These are phyloP conservation scores for Penicillium lagena DNA, from an alignment of 495 filamentous ascomycete genomes.

Conservation along the genomic window DNA sequence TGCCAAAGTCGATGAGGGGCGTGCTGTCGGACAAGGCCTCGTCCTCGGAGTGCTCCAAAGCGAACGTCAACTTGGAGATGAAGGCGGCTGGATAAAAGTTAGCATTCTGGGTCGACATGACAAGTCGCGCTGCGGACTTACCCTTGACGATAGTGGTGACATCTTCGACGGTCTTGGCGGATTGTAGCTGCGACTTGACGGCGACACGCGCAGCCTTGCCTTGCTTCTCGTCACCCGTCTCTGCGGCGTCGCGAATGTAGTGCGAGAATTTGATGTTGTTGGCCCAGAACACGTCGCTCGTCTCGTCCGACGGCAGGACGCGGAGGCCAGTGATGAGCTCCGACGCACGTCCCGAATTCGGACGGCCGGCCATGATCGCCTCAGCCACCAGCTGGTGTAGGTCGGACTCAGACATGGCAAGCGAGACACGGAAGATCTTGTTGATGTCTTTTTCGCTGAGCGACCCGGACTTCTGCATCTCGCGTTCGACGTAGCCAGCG, in stretches of 20 bases:
- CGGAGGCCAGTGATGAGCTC: too few relatives aligned
- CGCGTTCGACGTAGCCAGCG: constrained; percentile 39
- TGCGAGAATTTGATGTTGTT: too few relatives aligned
- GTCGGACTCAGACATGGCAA: not conserved
- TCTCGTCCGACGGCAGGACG: too few relatives aligned
- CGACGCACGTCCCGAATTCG: too few relatives aligned
- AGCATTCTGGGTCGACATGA: not conserved
- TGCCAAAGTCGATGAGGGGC: constrained; percentile 16
- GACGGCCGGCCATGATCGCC: too few relatives aligned
- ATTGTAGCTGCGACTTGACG: constrained; percentile 17
- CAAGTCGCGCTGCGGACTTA: not conserved
- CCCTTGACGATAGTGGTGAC: not conserved
- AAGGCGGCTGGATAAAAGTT: not conserved
- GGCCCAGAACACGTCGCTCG: too few relatives aligned
- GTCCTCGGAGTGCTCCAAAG: not conserved
- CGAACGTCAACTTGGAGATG: constrained; percentile 1
- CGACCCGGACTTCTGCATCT: constrained; percentile 2
- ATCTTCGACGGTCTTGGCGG: constrained; percentile 11
- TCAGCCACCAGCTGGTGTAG: too few relatives aligned
- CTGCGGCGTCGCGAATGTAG: constrained; percentile 44
- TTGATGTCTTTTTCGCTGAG: constrained; percentile 15
- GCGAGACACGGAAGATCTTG: constrained; percentile 14
- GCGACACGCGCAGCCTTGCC: constrained; percentile 7
- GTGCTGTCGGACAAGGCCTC: constrained; percentile 2
- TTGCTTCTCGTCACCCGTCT: constrained; percentile 14